Conservation (phyloP, 768 basidiomycete genomes). For the Chiua virens region DNA sequence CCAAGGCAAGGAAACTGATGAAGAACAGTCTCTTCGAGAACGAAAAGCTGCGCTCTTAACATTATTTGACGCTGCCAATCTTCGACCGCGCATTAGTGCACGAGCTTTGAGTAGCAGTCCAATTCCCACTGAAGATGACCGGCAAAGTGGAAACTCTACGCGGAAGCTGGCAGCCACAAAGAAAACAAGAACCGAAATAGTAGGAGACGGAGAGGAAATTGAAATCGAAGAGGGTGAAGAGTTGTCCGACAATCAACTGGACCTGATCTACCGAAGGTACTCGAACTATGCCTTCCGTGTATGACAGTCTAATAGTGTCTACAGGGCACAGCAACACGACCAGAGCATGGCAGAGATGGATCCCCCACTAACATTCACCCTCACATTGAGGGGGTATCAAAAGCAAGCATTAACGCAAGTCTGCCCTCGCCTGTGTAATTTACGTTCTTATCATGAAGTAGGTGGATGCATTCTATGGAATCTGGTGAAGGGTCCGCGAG, state of each 20-base stretch:
- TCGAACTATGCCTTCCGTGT: neutral
- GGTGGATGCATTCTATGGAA: slow-evolving; percentile 93
- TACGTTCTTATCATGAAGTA: slow-evolving; percentile 26
- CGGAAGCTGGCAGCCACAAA: slow-evolving; percentile 36
- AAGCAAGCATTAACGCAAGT: slow-evolving; percentile 84
- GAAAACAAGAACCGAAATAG: slow-evolving; percentile 60
- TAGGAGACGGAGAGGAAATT: slow-evolving; percentile 78
- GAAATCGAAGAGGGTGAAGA: slow-evolving; percentile 86
- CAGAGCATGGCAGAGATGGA: slow-evolving; percentile 76
- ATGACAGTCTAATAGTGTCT: slow-evolving; percentile 6
- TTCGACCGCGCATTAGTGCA: slow-evolving; percentile 61
- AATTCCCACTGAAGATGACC: slow-evolving; percentile 30
- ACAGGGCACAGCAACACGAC: slow-evolving; percentile 84
- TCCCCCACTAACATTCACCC: slow-evolving; percentile 70
- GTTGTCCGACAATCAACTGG: slow-evolving; percentile 75
- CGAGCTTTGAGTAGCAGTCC: slow-evolving; percentile 30
- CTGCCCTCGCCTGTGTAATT: neutral
- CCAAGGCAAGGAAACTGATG: slow-evolving; percentile 76
- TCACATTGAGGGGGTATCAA: slow-evolving; percentile 83
- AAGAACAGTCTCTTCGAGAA: slow-evolving; percentile 77
- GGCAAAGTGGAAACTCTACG: slow-evolving; percentile 41
- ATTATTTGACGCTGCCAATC: slow-evolving; percentile 70
- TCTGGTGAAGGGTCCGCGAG: slow-evolving; percentile 68
- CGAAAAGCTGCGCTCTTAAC: slow-evolving; percentile 72
- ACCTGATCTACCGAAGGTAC: slow-evolving; percentile 83